Base-by-base conservation (phyloP, 2,329 filamentous ascomycete genomes). In the Colletotrichum somersetense region DNA sequence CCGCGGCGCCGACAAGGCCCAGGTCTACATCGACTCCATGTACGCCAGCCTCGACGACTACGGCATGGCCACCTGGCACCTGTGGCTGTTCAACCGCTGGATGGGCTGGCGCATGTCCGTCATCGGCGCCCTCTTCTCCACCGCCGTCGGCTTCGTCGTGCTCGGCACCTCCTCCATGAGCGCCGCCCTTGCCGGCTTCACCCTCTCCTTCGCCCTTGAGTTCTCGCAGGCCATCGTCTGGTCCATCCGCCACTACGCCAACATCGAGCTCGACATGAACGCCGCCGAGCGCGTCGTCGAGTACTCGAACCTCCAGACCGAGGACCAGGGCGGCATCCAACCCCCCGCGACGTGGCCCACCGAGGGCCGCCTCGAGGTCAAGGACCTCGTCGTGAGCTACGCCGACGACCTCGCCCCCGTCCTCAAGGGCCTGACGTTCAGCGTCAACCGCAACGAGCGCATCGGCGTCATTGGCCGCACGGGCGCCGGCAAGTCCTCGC, bases 401-500 rank as follows among this genome's bases (percentile, higher is more conserved):
- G 92, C 92, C 0, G 83, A 88, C 0, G 92, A 94, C 74, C 83
- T 95, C 0, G 90, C 91, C 0, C 88, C 92, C 0, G 91, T 95
- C 0, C 83, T 95, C 2, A 92, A 89, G 78, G 91, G 90, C 0
- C 83, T 95, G 23, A 89, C 85, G 1, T 95, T 96, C 80, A 83
- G 81, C 18, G 87, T 94, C 16, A 85, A 89, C 52, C 85, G 88
- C 66, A 92, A 91, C 74, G 89, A 95, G 81, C 85, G 93, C 18
- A 83, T 95, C 20, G 92, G 92, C n/a, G 90, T 95, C 4, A 90
- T 95, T 5, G 93, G 93, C 14, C 89, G 93, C 20, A 95, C 93
- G 0, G 93, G 93, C 4, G 92, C 92, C 0, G 93, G 93, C 68
- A 95, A 95, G 81, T 93, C 91, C 0, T 93, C 91, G 0, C 81